Evolutionary conservation across 2,329 filamentous ascomycete species (phyloP).

Genomic region (Paramyrothecium sp.): DNA sequence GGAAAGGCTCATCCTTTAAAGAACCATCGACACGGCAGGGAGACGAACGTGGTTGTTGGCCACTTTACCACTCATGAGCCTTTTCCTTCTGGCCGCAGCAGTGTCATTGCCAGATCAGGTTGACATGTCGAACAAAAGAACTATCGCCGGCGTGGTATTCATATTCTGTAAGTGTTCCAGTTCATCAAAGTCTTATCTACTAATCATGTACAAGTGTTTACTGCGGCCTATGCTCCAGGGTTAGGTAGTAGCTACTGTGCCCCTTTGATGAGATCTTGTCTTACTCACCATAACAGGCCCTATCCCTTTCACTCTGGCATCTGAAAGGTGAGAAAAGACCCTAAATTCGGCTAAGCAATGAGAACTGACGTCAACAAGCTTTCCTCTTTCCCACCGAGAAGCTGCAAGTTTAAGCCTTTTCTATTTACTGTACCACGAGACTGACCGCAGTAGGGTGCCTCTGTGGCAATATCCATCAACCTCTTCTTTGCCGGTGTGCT

Average conservation of each 20-base stretch:
- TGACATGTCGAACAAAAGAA: constrained; percentile 10
- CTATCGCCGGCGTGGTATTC: constrained; percentile 32
- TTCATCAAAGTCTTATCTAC: neutral
- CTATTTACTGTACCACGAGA: constrained; percentile 4
- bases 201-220: constrained; percentile 28
- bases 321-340: constrained; percentile 26
- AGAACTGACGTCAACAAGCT: constrained; percentile 23
- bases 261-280: neutral
- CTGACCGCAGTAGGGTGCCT: constrained; percentile 33
- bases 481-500: constrained; percentile 45
- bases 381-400: constrained; percentile 47
- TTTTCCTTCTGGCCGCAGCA: constrained; percentile 38
- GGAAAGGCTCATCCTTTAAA: constrained; percentile 28
- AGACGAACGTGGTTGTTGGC: constrained; percentile 40
- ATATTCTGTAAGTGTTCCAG: constrained; percentile 23
- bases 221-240: constrained; percentile 39
- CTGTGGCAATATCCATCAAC: constrained; percentile 46
- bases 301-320: constrained; percentile 48
- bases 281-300: constrained; percentile 17
- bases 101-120: constrained; percentile 25
- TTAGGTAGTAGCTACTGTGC: constrained; percentile 22
- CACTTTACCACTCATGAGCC: constrained; percentile 41
- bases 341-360: neutral
- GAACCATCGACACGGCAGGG: constrained; percentile 33
- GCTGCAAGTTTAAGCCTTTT: constrained; percentile 21